Percentiles rank a stretch among this genome's conserved stretches.
These are phyloP conservation scores for Torulaspora pretoriensis DNA, from an alignment of 1,139 yeast genomes.

Conservation along the genomic window DNA sequence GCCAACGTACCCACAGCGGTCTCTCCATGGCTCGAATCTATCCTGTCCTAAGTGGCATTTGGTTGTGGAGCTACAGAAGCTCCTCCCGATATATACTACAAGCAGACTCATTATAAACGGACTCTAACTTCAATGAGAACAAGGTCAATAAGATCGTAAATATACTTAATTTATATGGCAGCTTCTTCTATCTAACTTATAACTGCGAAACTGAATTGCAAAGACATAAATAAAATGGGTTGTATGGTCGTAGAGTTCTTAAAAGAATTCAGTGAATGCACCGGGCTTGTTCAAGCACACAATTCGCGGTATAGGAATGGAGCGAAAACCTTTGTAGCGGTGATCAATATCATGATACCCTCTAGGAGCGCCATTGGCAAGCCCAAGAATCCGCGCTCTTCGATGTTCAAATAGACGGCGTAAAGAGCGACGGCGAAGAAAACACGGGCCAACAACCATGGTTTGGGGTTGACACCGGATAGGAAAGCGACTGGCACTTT, in stretches of 20 bases:
- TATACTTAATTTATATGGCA: slow-evolving; percentile 1
- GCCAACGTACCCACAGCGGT: slow-evolving; percentile 57
- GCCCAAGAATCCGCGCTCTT: slow-evolving; percentile 59
- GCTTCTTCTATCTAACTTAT: slow-evolving; percentile 9
- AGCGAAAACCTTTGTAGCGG: slow-evolving; percentile 74
- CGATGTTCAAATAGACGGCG: slow-evolving; percentile 66
- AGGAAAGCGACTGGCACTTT: slow-evolving; percentile 77
- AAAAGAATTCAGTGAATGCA: background rate
- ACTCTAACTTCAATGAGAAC: background rate
- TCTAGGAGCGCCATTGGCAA: slow-evolving; percentile 72
- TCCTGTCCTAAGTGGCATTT: background rate
- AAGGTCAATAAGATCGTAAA: background rate
- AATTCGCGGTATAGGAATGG: slow-evolving; percentile 56
- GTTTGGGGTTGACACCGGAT: slow-evolving; percentile 75
- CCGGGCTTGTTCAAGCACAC: slow-evolving; percentile 29
- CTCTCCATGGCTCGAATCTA: slow-evolving; percentile 34
- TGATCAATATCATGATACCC: slow-evolving; percentile 60
- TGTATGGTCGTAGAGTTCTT: slow-evolving; percentile 3
- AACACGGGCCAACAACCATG: slow-evolving; percentile 70
- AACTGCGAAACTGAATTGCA: slow-evolving; percentile 7
- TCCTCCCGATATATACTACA: background rate
- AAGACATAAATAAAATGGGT: slow-evolving; percentile 3
- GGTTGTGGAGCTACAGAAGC: background rate
- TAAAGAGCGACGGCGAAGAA: slow-evolving; percentile 89
- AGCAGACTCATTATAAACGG: slow-evolving; percentile 4